These are phyloP conservation scores for Ceratocystis cubensis DNA, from an alignment of 2,329 filamentous ascomycete genomes.

Conservation along the genomic window DNA sequence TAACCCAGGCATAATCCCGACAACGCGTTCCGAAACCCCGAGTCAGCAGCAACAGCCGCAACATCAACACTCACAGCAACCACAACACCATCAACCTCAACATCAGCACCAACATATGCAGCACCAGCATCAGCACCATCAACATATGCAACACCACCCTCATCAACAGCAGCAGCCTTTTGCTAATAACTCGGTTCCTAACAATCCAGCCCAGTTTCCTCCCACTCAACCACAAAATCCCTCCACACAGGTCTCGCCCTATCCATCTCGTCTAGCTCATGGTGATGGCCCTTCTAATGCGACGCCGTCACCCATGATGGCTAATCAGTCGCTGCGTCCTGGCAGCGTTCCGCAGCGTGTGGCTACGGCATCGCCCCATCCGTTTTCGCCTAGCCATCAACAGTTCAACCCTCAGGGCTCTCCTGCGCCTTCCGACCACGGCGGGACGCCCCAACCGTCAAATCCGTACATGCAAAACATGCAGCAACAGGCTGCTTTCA, in stretches of 20 bases:
- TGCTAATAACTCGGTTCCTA: neutral
- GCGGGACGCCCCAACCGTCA: constrained; percentile 56
- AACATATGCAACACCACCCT: constrained; percentile 3
- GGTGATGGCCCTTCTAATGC: constrained; percentile 70
- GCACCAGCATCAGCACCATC: neutral
- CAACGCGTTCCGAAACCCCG: constrained; percentile 84
- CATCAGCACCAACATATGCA: constrained; percentile 44
- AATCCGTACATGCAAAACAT: constrained; percentile 55
- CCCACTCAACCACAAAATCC: constrained; percentile 11
- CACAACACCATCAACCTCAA: constrained; percentile 6
- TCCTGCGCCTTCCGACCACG: constrained; percentile 63
- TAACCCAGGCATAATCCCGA: constrained; percentile 59
- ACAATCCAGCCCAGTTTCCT: neutral
- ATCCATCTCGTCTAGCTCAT: constrained; percentile 66
- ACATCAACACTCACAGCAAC: neutral
- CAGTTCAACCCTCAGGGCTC: constrained; percentile 63
- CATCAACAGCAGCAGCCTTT: constrained; percentile 8
- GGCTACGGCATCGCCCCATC: constrained; percentile 83
- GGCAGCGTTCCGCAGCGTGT: constrained; percentile 66
- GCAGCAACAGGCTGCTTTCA: constrained; percentile 38
- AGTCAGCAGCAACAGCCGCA: constrained; percentile 47
- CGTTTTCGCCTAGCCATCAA: constrained; percentile 66
- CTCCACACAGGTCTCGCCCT: constrained; percentile 46
- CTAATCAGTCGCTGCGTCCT: constrained; percentile 64
- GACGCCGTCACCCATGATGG: constrained; percentile 87